Evolutionary conservation across 208 protist genomes (phyloP).

Genomic region (Leptomonas pyrrhocoris): DNA sequence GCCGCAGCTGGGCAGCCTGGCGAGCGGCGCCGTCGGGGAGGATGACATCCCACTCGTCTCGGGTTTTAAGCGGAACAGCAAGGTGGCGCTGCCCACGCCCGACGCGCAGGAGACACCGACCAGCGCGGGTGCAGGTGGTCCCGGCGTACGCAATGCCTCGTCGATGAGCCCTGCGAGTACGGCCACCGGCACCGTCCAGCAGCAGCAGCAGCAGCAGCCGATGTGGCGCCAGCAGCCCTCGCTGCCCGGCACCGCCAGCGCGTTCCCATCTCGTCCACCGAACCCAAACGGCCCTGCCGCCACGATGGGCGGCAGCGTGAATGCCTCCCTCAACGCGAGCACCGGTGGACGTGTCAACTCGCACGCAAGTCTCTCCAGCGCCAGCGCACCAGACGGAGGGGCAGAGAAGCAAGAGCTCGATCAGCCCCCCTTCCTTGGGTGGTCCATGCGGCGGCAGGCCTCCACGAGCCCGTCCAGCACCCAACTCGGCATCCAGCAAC

Average conservation of each 20-base stretch:
- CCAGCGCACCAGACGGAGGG: neutral
- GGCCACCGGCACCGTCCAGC: neutral
- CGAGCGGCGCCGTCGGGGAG: slow-evolving; percentile 1
- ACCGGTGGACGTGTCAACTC: slow-evolving; percentile 13
- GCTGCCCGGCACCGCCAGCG: neutral
- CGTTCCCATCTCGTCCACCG: slow-evolving; percentile 16
- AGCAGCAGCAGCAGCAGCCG: neutral
- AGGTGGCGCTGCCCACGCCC: neutral
- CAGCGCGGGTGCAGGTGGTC: neutral
- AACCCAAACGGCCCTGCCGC: neutral
- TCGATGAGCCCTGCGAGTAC: neutral
- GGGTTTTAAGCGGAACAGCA: slow-evolving; percentile 31
- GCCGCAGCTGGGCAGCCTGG: slow-evolving; percentile 18
- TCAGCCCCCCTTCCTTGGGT: slow-evolving; percentile 29
- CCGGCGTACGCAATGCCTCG: neutral
- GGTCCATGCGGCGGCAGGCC: slow-evolving; percentile 28
- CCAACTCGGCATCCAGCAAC: slow-evolving; percentile 16
- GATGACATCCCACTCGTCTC: slow-evolving; percentile 37
- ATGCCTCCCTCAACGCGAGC: neutral
- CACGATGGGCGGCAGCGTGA: neutral
- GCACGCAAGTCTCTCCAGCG: slow-evolving; percentile 12
- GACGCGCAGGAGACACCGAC: slow-evolving; percentile 20
- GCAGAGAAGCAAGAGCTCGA: slow-evolving; percentile 14
- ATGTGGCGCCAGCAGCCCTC: slow-evolving; percentile 18
- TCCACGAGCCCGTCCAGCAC: slow-evolving; percentile 15